Percentiles rank a stretch among this genome's conserved stretches.
phyloP scores from a whole-genome alignment of 768 basidiomycete genomes.

The Arthromyces matolae region DNA sequence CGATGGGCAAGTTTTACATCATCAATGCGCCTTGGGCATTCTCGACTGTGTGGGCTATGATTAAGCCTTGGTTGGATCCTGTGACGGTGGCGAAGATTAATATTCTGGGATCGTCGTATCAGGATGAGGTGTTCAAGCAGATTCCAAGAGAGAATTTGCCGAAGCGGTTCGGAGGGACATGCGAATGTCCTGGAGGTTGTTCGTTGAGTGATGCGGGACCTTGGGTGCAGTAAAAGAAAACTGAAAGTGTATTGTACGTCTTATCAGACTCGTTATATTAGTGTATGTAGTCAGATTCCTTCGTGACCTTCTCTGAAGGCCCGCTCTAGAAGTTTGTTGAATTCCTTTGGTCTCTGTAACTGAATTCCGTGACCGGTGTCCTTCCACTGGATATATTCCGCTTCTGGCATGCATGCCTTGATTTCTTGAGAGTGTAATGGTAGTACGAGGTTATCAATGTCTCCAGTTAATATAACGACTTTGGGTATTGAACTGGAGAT shows the following conservation, averaged over 20 bases:
- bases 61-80: constrained; percentile 93
- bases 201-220: constrained; percentile 88
- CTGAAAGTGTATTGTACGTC: too few species aligned
- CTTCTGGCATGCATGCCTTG: constrained; percentile 57
- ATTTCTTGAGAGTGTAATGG: constrained; percentile 48
- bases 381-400: constrained; percentile 54
- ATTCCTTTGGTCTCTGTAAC: constrained; percentile 42
- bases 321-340: constrained; percentile 55
- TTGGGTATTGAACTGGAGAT: constrained; percentile 61
- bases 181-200: constrained; percentile 77
- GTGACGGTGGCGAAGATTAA: constrained; percentile 95
- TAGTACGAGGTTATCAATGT: constrained; percentile 57
- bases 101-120: constrained; percentile 77
- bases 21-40: constrained; percentile 97
- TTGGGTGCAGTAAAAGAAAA: constrained; percentile 51
- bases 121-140: constrained; percentile 73
- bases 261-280: too few species aligned
- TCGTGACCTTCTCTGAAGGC: constrained; percentile 50
- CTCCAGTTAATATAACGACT: constrained; percentile 64
- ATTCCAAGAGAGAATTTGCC: constrained; percentile 84
- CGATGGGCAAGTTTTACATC: constrained; percentile 98
- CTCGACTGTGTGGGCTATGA: constrained; percentile 78
- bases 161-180: constrained; percentile 78
- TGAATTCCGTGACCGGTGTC: constrained; percentile 63
- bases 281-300: not conserved